phyloP scores from a whole-genome alignment of 129 eudicot genomes.

The Kitagawia praeruptora region DNA sequence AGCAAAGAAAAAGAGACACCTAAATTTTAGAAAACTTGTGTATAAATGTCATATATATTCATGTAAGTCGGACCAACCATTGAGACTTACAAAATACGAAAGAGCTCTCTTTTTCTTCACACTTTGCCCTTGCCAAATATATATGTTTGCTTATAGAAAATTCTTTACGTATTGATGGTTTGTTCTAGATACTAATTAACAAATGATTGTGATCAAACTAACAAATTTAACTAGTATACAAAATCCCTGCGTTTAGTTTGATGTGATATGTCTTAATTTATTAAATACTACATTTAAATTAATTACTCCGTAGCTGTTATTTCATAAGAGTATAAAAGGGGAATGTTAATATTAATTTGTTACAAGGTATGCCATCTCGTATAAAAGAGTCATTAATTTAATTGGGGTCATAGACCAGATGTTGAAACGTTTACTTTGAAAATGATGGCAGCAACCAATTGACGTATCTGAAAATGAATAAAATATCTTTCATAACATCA shows the following conservation, averaged over 20 bases:
- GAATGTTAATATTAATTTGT: neutral
- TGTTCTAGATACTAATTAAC: neutral
- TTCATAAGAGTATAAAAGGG: neutral
- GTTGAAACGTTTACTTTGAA: constrained; percentile 18
- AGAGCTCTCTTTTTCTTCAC: neutral
- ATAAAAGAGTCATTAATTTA: neutral
- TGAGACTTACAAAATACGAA: neutral
- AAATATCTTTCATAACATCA: neutral
- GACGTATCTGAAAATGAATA: neutral
- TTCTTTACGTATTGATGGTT: neutral
- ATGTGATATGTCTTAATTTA: neutral
- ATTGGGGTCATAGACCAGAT: constrained; percentile 3
- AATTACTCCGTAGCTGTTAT: neutral
- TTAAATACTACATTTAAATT: neutral
- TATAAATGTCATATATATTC: neutral
- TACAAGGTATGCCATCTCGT: neutral
- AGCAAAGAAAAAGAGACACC: no score
- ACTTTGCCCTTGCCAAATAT: neutral
- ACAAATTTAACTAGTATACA: neutral
- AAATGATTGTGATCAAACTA: neutral
- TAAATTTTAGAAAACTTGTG: no score
- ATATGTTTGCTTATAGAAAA: neutral
- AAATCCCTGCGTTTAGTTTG: neutral
- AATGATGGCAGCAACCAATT: neutral
- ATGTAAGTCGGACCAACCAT: neutral